phyloP scores from a whole-genome alignment of 441 rosid genomes.

The Populus hybrid region DNA sequence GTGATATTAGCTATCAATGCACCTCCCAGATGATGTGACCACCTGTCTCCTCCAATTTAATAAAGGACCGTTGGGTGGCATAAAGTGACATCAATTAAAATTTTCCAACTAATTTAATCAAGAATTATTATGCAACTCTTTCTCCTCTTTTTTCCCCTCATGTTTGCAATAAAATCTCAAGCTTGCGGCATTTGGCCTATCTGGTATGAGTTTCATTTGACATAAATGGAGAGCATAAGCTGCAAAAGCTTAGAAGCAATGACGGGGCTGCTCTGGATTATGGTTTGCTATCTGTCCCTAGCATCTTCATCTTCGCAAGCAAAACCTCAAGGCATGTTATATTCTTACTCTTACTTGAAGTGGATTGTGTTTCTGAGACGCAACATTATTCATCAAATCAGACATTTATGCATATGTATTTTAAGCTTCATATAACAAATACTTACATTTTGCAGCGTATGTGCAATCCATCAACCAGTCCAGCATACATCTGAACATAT shows the following conservation, averaged over 20 bases:
- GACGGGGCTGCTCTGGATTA: constrained; percentile 13
- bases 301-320: constrained; percentile 18
- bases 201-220: background rate
- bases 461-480: constrained; percentile 1
- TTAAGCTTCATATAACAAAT: background rate
- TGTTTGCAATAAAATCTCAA: background rate
- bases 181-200: background rate
- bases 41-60: background rate
- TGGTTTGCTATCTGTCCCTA: constrained; percentile 6
- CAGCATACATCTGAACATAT: constrained; percentile 16
- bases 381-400: background rate
- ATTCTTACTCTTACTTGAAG: background rate
- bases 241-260: background rate
- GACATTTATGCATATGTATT: background rate
- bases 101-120: constrained; percentile 12
- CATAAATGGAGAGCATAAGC: background rate
- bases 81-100: constrained; percentile 13
- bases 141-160: background rate
- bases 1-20: constrained; percentile 10
- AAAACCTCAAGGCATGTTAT: background rate
- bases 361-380: background rate
- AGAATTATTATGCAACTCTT: background rate
- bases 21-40: background rate
- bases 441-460: constrained; percentile 15
- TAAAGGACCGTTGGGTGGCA: constrained; percentile 12